Evolutionary conservation across 2,329 filamentous ascomycete genomes (phyloP), one percentile per base, ranked within the genome.

Genomic region (Venturiaceae sp.): DNA sequence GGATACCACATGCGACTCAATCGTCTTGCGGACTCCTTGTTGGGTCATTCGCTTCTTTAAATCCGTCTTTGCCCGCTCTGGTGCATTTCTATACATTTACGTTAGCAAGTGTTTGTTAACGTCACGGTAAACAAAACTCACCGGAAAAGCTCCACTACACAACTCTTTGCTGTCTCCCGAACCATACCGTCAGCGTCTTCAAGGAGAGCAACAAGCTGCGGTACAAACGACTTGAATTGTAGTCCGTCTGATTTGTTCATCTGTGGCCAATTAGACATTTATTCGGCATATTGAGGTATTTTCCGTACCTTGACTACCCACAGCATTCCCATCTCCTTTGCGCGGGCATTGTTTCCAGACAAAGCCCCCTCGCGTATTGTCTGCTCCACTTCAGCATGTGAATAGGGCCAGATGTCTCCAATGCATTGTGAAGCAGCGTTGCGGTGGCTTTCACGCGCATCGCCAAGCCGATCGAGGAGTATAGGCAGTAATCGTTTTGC

Each of bases 121-220:
- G 7, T 11, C n/a, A 16, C 37, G 28, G 26, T 19, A 50, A 30
- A 7, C 54, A 53, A 23, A 33, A 66, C 78, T 60, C 74, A 90
- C 87, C 80, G 83, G 74, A 96, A 96, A 33, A 97, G 80, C 63
- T 94, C 88, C 60, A 96, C 88, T 53, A 96, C 85, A 1, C 89
- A 87, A 58, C 78, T 77, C 74, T 94, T 95, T 62, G 92, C 90
- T 37, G 83, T 82, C 66, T 96, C 91, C 69, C 92, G 84, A 63
- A 96, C 91, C 72, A 84, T 86, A 54, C 88, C 87, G 70, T 96
- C 92, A 9, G 91, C 88, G 71, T 96, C 92, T 73, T 96, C 92
- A 44, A 96, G 80, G 64, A 94, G 82, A 58, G 90, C 86, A 75
- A 96, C 92, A 41, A 96, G 79, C 11, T 82, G 80, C 2, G 89